A percentile compares a stretch with the other conserved stretches of the same genome.
phyloP scores from a whole-genome alignment of 2,329 filamentous ascomycete genomes.

The Saccharata proteae region DNA sequence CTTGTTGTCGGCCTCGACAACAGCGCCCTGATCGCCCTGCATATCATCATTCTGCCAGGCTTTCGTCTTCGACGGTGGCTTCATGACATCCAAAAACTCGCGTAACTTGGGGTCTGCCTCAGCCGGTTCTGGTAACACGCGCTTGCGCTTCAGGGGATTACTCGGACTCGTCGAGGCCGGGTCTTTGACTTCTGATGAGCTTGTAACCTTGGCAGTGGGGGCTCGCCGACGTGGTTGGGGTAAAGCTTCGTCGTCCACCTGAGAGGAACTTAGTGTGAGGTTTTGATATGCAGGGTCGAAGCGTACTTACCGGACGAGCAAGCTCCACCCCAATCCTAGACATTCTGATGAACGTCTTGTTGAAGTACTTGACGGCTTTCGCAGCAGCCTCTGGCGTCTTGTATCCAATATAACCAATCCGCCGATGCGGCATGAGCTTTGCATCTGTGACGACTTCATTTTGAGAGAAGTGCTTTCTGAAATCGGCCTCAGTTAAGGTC shows the following conservation, averaged over 20 bases:
- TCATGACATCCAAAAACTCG: constrained; percentile 79
- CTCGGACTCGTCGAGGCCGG: not conserved
- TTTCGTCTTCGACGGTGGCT: constrained; percentile 52
- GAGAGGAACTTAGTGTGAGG: not conserved
- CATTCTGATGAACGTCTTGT: constrained; percentile 90
- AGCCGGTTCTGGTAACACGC: constrained; percentile 37
- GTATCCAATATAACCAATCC: constrained; percentile 94
- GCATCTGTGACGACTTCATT: constrained; percentile 75
- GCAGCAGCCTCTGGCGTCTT: constrained; percentile 68
- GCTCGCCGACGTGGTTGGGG: constrained; percentile 5
- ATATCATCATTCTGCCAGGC: constrained; percentile 47
- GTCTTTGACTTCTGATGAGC: constrained; percentile 14
- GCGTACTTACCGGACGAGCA: constrained; percentile 58
- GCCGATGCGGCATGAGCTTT: constrained; percentile 77
- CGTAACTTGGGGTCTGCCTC: constrained; percentile 66
- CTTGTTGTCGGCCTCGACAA: constrained; percentile 12
- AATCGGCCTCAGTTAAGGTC: constrained; percentile 69
- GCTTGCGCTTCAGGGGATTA: constrained; percentile 53
- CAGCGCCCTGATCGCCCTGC: constrained; percentile 10
- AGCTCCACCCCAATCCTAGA: constrained; percentile 85
- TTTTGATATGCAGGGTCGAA: not conserved
- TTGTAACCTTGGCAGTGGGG: constrained; percentile 2
- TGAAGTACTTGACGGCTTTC: constrained; percentile 85
- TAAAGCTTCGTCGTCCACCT: constrained; percentile 8
- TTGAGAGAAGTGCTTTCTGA: constrained; percentile 77